Evolutionary conservation across 768 basidiomycete genomes (phyloP), one percentile per base, ranked within the genome.

Genomic region (Suillus hirtellus): DNA sequence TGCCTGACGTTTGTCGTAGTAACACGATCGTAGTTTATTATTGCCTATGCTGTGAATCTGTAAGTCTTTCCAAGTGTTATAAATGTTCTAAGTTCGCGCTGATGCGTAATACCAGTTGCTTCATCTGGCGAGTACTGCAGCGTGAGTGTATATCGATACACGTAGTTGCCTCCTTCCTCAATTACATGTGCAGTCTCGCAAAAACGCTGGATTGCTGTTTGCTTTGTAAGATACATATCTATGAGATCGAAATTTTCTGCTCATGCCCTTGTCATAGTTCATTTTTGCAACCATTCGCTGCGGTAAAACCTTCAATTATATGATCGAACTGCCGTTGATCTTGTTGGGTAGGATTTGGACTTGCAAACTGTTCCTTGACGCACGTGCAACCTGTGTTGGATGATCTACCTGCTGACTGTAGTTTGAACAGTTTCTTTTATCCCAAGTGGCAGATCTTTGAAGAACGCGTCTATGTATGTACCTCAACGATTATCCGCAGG

Each of bases 41-140:
- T 62, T 19, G 61, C 56, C 12, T 62, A 62, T 34, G 14, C 54
- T 37, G 61, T 60, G 17, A 62, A 62, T 60, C 15, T 62, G 61
- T 62, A 15, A 40, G 61, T 35, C 21, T 62, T 24, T 19, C 4
- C 6, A 17, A 56, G 5, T 35, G 43, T 40, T 4, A 6, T 24
- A 15, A 31, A 43, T 11, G 17, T 31, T 35, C 1, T 1, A 24
- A n/a, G 11, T 15, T 60, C 17, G 27, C 19, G 19, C 31, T 40
- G 11, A 62, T 5, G 8, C 9, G 64, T 10, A 2, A 24, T 21
- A 27, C 24, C 52, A 69, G 68, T 11, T 67, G 56, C 46, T 69
- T 67, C 34, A 38, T 69, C 35, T 69, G 68, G 68, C 68, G 68
- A 21, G 62, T 69, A 21, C 64, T 65, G 65, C 63, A 63, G 58